Conservation (phyloP, 495 filamentous ascomycete species). For the Chaetomium cochliodes region DNA sequence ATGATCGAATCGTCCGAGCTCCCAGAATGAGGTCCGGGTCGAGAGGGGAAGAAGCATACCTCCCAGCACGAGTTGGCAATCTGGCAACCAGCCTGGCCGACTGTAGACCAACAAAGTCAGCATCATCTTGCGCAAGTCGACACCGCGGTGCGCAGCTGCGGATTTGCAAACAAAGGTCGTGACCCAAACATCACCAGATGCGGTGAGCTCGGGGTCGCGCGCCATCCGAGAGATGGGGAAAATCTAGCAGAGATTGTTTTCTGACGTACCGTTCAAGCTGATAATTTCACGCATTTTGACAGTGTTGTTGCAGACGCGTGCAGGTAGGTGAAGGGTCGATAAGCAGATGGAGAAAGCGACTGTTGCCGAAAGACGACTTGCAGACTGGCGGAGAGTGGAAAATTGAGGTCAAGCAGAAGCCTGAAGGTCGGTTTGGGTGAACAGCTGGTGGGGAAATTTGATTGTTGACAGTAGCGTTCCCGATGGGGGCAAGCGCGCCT, state of each 20-base stretch:
- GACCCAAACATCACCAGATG: constrained; percentile 24
- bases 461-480: constrained; percentile 40
- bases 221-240: constrained; percentile 19
- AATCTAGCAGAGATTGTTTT: constrained; percentile 19
- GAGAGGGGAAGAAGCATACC: constrained; percentile 57
- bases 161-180: neutral
- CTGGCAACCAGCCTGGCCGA: constrained; percentile 99
- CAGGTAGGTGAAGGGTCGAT: constrained; percentile 27
- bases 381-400: constrained; percentile 34
- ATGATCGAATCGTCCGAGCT: neutral
- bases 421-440: constrained; percentile 31
- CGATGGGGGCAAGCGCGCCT: constrained; percentile 33
- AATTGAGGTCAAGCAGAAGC: constrained; percentile 38
- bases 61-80: constrained; percentile 99
- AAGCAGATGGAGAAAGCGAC: constrained; percentile 22
- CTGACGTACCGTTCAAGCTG: constrained; percentile 90
- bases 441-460: constrained; percentile 38
- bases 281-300: constrained; percentile 97
- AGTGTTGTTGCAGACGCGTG: constrained; percentile 24
- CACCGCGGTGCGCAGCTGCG: neutral
- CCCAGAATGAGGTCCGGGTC: neutral
- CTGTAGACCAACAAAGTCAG: constrained; percentile 57
- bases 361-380: constrained; percentile 23
- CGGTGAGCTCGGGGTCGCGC: constrained; percentile 41
- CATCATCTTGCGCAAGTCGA: constrained; percentile 25